Percentiles rank a stretch among this genome's conserved stretches.
Evolutionary conservation across 169 alveolate species (phyloP).

Genomic region (Plasmodium malariae): DNA sequence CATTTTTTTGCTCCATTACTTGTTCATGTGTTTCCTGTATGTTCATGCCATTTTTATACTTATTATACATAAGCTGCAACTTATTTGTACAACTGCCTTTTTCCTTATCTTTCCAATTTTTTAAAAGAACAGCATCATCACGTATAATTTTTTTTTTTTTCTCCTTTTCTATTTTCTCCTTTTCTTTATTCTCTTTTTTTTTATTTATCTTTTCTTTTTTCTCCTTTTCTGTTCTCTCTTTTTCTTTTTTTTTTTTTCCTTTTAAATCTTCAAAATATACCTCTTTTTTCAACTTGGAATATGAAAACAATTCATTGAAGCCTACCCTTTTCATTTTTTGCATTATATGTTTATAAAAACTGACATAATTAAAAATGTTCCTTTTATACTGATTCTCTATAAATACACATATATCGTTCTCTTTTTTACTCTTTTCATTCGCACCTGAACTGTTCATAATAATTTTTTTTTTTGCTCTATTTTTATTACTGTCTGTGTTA

Average conservation of each 20-base stretch:
- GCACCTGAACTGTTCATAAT: background rate
- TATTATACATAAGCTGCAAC: background rate
- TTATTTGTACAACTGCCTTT: too few relatives aligned
- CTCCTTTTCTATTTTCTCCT: background rate
- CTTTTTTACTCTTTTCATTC: constrained; percentile 16
- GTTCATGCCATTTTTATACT: background rate
- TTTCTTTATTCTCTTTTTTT: background rate
- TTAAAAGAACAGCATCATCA: background rate
- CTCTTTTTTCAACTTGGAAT: background rate
- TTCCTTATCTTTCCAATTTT: too few relatives aligned
- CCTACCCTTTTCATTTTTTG: constrained; percentile 33
- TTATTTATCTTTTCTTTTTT: background rate
- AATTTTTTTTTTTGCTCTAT: background rate
- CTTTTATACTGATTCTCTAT: constrained; percentile 34
- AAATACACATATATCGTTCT: background rate
- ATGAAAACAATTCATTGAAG: constrained; percentile 3
- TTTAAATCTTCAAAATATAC: background rate
- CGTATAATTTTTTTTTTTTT: background rate
- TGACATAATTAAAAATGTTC: constrained; percentile 22
- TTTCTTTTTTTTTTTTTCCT: constrained; percentile 17
- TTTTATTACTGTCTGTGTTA: background rate
- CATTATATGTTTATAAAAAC: constrained; percentile 33
- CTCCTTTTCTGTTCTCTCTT: too few relatives aligned
- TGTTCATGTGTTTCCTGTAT: background rate
- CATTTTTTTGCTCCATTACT: background rate